Evolutionary conservation across 2,329 filamentous ascomycete genomes (phyloP).

Genomic region (Zarea fungicola): DNA sequence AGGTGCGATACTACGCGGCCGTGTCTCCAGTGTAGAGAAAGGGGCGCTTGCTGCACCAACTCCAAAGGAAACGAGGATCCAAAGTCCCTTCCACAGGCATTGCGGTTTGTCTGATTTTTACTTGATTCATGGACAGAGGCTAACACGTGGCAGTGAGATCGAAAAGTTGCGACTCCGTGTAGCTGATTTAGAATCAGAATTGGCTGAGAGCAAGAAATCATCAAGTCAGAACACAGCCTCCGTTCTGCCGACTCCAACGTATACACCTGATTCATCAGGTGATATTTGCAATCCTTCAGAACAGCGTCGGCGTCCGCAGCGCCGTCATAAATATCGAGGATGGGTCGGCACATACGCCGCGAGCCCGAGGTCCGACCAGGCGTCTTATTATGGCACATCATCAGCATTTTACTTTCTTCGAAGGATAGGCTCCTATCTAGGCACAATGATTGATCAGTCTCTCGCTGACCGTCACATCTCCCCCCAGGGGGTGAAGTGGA

Average conservation of each 20-base stretch:
- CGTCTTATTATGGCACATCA: conserved; percentile 38
- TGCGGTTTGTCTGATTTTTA: conserved; percentile 15
- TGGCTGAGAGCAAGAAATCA: not conserved
- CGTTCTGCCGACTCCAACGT: not conserved
- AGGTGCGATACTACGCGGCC: conserved; percentile 33
- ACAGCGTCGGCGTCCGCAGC: not conserved
- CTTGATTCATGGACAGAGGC: not conserved
- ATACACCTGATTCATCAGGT: not conserved
- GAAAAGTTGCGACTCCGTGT: not conserved
- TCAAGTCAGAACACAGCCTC: not conserved
- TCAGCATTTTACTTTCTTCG: conserved; percentile 41
- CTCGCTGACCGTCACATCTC: conserved; percentile 1
- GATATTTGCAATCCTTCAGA: not conserved
- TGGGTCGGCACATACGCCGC: conserved; percentile 31
- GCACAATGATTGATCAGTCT: conserved; percentile 25
- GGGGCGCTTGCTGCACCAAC: conserved; percentile 27
- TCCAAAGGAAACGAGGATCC: conserved; percentile 24
- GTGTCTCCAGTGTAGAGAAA: conserved; percentile 30
- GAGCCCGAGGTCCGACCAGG: conserved; percentile 29
- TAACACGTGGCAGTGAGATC: not conserved
- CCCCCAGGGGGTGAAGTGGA: not conserved
- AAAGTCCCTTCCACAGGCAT: conserved; percentile 21
- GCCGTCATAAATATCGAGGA: not conserved
- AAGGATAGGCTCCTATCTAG: conserved; percentile 34
- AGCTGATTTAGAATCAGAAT: not conserved